Evolutionary conservation across 116 monocot genomes (phyloP), one percentile per base, ranked within the genome.

Genomic region (Phalaenopsis hybrid): DNA sequence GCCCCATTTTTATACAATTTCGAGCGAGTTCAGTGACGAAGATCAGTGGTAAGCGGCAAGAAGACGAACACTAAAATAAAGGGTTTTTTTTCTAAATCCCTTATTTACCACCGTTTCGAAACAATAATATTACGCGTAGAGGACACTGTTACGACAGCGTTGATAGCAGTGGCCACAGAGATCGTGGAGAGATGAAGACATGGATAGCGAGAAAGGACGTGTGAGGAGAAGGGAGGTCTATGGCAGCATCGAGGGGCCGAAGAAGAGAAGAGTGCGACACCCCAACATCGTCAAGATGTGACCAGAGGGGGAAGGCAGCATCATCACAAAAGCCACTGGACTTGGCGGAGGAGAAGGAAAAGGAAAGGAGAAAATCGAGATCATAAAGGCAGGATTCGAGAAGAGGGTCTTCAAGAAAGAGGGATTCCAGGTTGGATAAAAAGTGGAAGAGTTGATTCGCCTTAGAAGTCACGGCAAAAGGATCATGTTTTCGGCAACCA

Each of bases 181-280:
- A 49, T 75, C 4, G 84, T 75, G 76, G 37, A 84, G 84, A 21
- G 80, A 80, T 67, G 61, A 76, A 80, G 44, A n/a, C 61, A 13
- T 23, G 80, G 80, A 44, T 34, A 44, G 43, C 76, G 76, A 8
- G 65, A 34, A 37, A 2, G 2, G 37, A 37, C 2, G 37, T 37
- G 37, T 37, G 37, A 37, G 37, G 2, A 37, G 37, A 37, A 37
- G 84, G 49, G 76, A 84, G 74, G 51, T 72, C 73, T 51, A 77
- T 84, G 28, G 84, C 58, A 4, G 76, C 63, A 50, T 48, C 57
- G 75, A 84, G 80, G 18, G 80, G 28, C 61, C 75, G 46, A 50
- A 76, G 65, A 75, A 74, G 80, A 84, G 84, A n/a, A n/a, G 75
- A 80, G 34, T 48, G 63, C 13, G 80, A 48, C 15, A 57, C 4